A percentile compares a stretch with the other conserved stretches of the same genome.
Evolutionary conservation across 1,284 basidiomycete species (phyloP).

Genomic region (Ganoderma lingzhi): DNA sequence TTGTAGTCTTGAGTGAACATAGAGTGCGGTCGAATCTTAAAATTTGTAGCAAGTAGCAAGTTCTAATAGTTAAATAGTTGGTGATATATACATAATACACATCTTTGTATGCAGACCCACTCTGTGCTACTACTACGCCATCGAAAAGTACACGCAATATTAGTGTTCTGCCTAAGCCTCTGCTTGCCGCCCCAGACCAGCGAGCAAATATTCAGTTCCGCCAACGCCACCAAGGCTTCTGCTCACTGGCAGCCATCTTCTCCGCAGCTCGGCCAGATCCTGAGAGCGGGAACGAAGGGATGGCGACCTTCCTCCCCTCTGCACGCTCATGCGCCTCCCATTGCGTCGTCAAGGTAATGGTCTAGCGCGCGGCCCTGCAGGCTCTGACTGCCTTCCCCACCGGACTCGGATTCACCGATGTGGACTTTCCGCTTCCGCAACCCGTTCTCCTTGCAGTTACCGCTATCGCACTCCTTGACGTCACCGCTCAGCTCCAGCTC

Average conservation of each 20-base stretch:
- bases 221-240: constrained; percentile 34
- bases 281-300: constrained; percentile 36
- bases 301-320: constrained; percentile 38
- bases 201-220: constrained; percentile 6
- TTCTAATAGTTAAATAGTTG: neutral
- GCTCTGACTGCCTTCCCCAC: constrained; percentile 20
- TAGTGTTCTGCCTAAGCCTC: neutral
- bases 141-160: neutral
- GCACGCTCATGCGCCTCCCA: constrained; percentile 59
- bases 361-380: constrained; percentile 62
- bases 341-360: constrained; percentile 70
- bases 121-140: constrained; percentile 5
- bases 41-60: neutral
- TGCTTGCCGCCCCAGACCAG: neutral
- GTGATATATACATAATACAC: neutral
- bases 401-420: neutral
- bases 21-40: neutral
- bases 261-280: constrained; percentile 3
- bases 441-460: constrained; percentile 32
- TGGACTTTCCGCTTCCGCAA: constrained; percentile 27
- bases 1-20: constrained; percentile 7
- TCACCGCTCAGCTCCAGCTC: constrained; percentile 29
- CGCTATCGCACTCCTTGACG: constrained; percentile 40
- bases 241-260: constrained; percentile 6
- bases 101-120: neutral